Evolutionary conservation across 768 basidiomycete species (phyloP).

Genomic region (Rhizopogon vinicolor): DNA sequence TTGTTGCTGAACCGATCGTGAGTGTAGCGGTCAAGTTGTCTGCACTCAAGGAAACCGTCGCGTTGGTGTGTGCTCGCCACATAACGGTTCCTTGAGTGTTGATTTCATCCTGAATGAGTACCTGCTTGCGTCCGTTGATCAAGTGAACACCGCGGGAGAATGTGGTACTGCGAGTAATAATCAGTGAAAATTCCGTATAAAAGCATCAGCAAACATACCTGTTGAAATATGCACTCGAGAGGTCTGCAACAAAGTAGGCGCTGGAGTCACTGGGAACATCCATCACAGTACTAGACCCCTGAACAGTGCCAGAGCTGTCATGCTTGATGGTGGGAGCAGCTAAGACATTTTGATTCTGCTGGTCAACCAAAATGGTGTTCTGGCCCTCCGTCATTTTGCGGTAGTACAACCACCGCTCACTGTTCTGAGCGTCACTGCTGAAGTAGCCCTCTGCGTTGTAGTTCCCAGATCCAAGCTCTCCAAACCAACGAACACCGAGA

Average conservation of each 20-base stretch:
- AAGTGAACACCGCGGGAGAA: conserved; percentile 82
- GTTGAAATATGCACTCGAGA: conserved; percentile 70
- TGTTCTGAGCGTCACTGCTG: conserved; percentile 59
- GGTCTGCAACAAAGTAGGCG: conserved; percentile 77
- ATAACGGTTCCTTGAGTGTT: conserved; percentile 50
- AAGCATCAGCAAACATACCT: conserved; percentile 43
- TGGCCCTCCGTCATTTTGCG: conserved; percentile 97
- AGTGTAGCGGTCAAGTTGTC: conserved; percentile 71
- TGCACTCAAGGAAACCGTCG: conserved; percentile 56
- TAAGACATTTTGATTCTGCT: conserved; percentile 75
- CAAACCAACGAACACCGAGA: conserved; percentile 89
- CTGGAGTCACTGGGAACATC: conserved; percentile 59
- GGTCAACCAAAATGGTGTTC: conserved; percentile 81
- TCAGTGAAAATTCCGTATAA: conserved; percentile 7
- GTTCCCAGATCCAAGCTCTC: conserved; percentile 88
- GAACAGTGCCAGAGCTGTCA: conserved; percentile 54
- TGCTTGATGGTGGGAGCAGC: conserved; percentile 55
- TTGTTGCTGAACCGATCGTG: conserved; percentile 60
- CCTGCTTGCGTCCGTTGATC: conserved; percentile 80
- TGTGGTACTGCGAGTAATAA: conserved; percentile 43
- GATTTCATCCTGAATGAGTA: conserved; percentile 93
- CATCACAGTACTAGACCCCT: conserved; percentile 84
- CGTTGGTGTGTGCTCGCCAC: conserved; percentile 98
- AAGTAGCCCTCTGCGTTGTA: conserved; percentile 82
- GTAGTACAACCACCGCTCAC: conserved; percentile 87